Percentiles rank a stretch among this genome's conserved stretches.
Conservation (phyloP, 2,329 filamentous ascomycete genomes). For the Tolypocladium pustulatum region DNA sequence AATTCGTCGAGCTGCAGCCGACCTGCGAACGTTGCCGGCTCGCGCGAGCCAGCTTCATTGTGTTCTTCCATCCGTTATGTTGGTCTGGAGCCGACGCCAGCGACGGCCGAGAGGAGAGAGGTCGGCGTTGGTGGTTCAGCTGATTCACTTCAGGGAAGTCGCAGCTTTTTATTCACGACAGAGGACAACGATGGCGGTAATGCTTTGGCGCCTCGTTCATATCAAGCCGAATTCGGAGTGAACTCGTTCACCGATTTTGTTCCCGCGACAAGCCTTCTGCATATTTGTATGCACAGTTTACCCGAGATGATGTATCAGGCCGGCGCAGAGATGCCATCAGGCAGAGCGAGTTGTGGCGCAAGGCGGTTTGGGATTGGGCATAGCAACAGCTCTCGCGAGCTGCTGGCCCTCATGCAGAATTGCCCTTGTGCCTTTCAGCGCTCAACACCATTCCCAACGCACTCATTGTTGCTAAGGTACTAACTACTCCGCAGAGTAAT, state of each 20-base stretch:
- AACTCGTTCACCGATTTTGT: not conserved
- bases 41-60: not conserved
- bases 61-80: not conserved
- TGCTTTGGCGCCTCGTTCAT: not conserved
- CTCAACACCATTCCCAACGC: not conserved
- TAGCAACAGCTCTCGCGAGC: not conserved
- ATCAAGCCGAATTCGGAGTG: not conserved
- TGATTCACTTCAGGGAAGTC: not conserved
- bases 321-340: not conserved
- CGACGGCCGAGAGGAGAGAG: not conserved
- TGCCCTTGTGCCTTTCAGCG: no score
- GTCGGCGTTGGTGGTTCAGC: not conserved
- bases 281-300: not conserved
- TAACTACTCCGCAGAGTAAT: no score
- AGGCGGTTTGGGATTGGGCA: no score
- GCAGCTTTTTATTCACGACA: not conserved
- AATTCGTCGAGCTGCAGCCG: constrained; percentile 34
- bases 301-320: not conserved
- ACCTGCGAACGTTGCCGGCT: constrained; percentile 29
- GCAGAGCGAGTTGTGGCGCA: no score
- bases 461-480: no score
- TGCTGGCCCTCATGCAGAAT: not conserved
- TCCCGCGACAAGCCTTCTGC: not conserved
- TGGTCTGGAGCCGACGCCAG: not conserved
- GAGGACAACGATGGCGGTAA: not conserved